phyloP scores from a whole-genome alignment of 139 green algal genomes.

The Chlorella sp. region DNA sequence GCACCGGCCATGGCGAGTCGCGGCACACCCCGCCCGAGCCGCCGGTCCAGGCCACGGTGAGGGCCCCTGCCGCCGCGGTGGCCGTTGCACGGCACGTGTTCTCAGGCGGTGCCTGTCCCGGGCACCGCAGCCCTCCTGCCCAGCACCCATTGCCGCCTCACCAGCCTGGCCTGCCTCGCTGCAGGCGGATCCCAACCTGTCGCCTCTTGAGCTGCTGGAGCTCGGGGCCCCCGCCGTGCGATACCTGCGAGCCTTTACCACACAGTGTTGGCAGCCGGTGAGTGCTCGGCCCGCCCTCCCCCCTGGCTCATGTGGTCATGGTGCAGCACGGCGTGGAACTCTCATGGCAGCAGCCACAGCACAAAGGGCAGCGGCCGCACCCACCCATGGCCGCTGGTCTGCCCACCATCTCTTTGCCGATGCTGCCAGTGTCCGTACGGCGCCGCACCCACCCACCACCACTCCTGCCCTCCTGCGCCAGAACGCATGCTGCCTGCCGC shows the following conservation, averaged over 20 bases:
- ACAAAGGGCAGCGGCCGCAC: too few relatives aligned
- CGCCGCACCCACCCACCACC: too few relatives aligned
- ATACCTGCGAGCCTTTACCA: constrained; percentile 36
- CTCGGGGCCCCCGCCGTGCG: constrained; percentile 14
- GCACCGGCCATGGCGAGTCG: constrained; percentile 1
- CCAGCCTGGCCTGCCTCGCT: too few relatives aligned
- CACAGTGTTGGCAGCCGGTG: constrained; percentile 26
- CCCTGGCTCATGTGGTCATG: background rate
- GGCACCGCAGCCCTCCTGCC: background rate
- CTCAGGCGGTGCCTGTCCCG: background rate
- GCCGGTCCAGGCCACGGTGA: background rate
- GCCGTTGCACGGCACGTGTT: background rate
- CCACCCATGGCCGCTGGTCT: too few relatives aligned
- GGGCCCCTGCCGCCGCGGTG: background rate
- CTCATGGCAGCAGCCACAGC: too few relatives aligned
- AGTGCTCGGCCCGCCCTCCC: background rate
- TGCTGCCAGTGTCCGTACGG: too few relatives aligned
- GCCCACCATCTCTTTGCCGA: too few relatives aligned
- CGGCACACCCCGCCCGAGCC: background rate
- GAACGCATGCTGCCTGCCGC: background rate
- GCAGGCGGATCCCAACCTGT: constrained; percentile 1
- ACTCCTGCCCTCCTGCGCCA: too few relatives aligned
- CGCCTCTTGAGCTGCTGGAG: constrained; percentile 13
- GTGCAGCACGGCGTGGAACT: background rate
- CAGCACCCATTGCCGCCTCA: background rate